These are phyloP conservation scores for Colletotrichum chlorophyti DNA, from an alignment of 2,329 filamentous ascomycete species.

Conservation along the genomic window DNA sequence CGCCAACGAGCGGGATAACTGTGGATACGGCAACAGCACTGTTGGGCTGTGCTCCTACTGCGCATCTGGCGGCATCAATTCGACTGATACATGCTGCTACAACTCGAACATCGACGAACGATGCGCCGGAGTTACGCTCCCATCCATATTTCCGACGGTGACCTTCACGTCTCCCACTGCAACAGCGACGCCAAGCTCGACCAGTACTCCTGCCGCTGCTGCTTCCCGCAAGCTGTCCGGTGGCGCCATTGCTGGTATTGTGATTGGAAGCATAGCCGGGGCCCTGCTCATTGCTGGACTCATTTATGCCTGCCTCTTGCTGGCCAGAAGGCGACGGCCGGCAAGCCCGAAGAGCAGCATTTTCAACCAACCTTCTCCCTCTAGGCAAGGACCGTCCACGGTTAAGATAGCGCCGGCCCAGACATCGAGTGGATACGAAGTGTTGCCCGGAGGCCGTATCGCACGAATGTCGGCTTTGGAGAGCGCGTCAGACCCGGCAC, in stretches of 20 bases:
- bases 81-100: conserved; percentile 94
- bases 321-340: conserved; percentile 56
- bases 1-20: conserved; percentile 84
- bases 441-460: conserved; percentile 86
- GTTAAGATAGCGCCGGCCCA: conserved; percentile 41
- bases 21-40: conserved; percentile 77
- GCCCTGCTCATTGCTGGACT: conserved; percentile 73
- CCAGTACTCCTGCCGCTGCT: conserved; percentile 38
- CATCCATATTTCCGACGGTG: conserved; percentile 75
- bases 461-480: conserved; percentile 96
- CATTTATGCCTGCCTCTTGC: conserved; percentile 70
- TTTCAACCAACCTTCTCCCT: conserved; percentile 88
- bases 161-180: conserved; percentile 58
- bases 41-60: conserved; percentile 89
- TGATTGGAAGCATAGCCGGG: conserved; percentile 79
- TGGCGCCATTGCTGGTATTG: conserved; percentile 91
- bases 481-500: conserved; percentile 69
- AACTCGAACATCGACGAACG: conserved; percentile 76
- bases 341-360: conserved; percentile 73
- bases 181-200: conserved; percentile 47
- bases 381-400: conserved; percentile 56
- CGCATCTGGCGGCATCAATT: conserved; percentile 80
- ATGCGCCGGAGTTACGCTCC: conserved; percentile 80
- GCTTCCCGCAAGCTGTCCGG: conserved; percentile 68
- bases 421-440: conserved; percentile 65